Percentiles rank a stretch among this genome's conserved stretches.
Evolutionary conservation across 2,329 filamentous ascomycete species (phyloP).

Genomic region (Lizonia empirigonia): DNA sequence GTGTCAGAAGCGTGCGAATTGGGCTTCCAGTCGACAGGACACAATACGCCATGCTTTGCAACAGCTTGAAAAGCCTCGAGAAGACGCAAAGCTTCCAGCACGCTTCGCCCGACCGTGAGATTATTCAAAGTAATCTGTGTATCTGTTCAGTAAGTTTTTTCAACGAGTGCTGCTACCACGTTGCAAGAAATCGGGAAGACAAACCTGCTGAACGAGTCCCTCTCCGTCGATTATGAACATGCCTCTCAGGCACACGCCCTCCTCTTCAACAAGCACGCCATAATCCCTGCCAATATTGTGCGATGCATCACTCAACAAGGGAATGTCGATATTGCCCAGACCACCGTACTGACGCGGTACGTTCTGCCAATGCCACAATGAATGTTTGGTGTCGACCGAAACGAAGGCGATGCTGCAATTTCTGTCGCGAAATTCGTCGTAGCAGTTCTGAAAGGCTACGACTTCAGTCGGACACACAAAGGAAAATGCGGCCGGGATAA

Average conservation of each 20-base stretch:
- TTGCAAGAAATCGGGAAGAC: neutral
- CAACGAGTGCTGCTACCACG: too few species aligned
- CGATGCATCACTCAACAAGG: conserved; percentile 36
- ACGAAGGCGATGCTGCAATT: conserved; percentile 36
- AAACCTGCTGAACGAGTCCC: conserved; percentile 38
- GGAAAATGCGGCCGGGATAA: conserved; percentile 41
- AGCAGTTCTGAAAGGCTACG: conserved; percentile 38
- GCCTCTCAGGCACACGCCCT: conserved; percentile 36
- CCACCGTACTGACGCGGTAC: conserved; percentile 38
- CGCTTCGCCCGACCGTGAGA: conserved; percentile 36
- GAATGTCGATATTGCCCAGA: conserved; percentile 34
- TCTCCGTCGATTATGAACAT: conserved; percentile 39
- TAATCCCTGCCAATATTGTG: conserved; percentile 38
- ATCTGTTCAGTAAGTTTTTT: neutral
- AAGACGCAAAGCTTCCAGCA: conserved; percentile 38
- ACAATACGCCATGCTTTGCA: conserved; percentile 38
- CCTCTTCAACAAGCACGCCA: conserved; percentile 38
- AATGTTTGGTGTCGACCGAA: conserved; percentile 40
- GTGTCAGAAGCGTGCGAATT: conserved; percentile 22
- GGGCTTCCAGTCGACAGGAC: conserved; percentile 41
- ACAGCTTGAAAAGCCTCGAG: conserved; percentile 41
- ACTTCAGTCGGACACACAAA: conserved; percentile 43
- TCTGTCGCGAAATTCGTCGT: conserved; percentile 36
- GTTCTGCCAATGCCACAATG: conserved; percentile 40
- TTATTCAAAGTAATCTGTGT: conserved; percentile 37